Percentiles rank a stretch among this genome's conserved stretches.
phyloP scores from a whole-genome alignment of 2,329 filamentous ascomycete species.

The Chrysoporthe puriensis region DNA sequence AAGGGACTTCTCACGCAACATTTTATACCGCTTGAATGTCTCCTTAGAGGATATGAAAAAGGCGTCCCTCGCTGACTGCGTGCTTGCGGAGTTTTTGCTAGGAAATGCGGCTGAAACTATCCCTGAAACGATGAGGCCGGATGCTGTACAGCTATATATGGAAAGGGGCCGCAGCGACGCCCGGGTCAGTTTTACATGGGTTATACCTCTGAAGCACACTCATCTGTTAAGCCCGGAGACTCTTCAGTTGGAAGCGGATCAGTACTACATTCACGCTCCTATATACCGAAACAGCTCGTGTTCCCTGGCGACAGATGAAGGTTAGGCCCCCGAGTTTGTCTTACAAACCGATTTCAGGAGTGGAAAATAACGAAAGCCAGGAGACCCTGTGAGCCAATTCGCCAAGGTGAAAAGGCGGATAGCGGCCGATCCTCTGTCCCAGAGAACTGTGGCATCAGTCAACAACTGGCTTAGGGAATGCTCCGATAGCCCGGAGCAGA shows the following conservation, averaged over 20 bases:
- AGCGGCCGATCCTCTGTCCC: neutral
- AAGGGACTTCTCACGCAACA: rapidly evolving
- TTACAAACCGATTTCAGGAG: too few species aligned
- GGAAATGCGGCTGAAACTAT: rapidly evolving
- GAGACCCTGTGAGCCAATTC: neutral
- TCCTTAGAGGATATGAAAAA: neutral
- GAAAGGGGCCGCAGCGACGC: too few species aligned
- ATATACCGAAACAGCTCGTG: neutral
- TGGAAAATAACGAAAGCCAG: neutral
- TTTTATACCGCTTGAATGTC: neutral
- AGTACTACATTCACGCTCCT: neutral
- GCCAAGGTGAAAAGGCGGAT: neutral
- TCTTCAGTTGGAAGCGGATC: neutral
- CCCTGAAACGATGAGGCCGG: neutral
- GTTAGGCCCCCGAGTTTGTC: neutral
- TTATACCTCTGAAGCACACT: neutral
- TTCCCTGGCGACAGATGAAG: neutral
- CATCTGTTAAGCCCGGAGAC: neutral
- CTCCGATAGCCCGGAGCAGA: neutral
- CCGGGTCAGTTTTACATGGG: neutral
- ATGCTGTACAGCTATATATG: neutral
- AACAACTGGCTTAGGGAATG: neutral
- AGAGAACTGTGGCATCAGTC: neutral
- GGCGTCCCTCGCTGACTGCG: neutral
- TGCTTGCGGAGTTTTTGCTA: neutral